phyloP scores from a whole-genome alignment of 805 yeast genomes.

The Ogataea philodendri region DNA sequence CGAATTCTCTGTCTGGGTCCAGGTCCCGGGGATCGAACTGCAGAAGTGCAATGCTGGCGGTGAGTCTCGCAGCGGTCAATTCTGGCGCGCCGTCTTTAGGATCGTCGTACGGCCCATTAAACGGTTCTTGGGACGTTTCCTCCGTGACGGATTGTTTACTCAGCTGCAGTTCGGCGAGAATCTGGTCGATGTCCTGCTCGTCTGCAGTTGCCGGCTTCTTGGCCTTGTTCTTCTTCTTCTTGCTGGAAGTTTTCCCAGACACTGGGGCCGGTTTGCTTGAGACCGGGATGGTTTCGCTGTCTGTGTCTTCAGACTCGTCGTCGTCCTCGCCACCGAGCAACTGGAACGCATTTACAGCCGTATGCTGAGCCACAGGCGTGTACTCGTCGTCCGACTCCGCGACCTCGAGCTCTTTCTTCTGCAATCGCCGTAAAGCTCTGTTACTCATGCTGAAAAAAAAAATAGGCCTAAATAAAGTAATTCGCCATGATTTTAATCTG shows the following conservation, averaged over 20 bases:
- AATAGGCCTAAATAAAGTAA: not conserved
- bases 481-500: no score
- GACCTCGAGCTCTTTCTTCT: constrained; percentile 7
- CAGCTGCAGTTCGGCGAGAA: constrained; percentile 42
- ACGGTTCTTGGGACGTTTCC: constrained; percentile 23
- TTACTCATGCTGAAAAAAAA: constrained; percentile 40
- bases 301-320: not conserved
- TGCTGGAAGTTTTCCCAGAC: not conserved
- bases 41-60: constrained; percentile 39
- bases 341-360: constrained; percentile 45
- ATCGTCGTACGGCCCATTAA: constrained; percentile 14
- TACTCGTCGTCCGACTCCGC: constrained; percentile 14
- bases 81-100: constrained; percentile 35
- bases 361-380: constrained; percentile 3
- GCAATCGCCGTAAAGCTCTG: constrained; percentile 38
- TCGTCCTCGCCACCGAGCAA: constrained; percentile 37
- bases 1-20: constrained; percentile 76
- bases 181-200: constrained; percentile 48
- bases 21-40: constrained; percentile 50
- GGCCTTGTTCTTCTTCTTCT: constrained; percentile 15
- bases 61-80: constrained; percentile 44
- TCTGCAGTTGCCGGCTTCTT: constrained; percentile 35
- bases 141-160: constrained; percentile 17
- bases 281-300: no score
- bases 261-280: not conserved